Percentiles rank a stretch among this genome's conserved stretches.
These are phyloP conservation scores for Ophiosphaerella korrae DNA, from an alignment of 2,329 filamentous ascomycete species.

Conservation along the genomic window DNA sequence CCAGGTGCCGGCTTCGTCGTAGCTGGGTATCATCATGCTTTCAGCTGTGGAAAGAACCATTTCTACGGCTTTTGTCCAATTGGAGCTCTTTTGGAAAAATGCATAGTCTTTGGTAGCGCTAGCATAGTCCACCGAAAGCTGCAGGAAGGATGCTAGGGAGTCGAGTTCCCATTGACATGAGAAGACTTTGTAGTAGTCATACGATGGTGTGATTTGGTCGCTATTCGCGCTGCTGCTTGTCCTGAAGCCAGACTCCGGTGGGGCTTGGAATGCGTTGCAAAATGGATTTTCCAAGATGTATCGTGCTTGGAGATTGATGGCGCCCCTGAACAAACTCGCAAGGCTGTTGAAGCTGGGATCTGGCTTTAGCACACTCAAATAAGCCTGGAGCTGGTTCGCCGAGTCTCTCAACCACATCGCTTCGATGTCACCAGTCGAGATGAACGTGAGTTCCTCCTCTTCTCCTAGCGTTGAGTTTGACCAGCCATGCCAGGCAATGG, in stretches of 20 bases:
- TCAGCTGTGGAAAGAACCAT: constrained; percentile 50
- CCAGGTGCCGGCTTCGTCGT: constrained; percentile 52
- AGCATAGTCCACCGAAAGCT: constrained; percentile 55
- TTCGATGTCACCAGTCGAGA: constrained; percentile 64
- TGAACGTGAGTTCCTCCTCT: constrained; percentile 59
- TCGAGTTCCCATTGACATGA: constrained; percentile 61
- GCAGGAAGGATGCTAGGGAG: constrained; percentile 56
- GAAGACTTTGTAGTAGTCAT: constrained; percentile 53
- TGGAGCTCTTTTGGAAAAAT: constrained; percentile 52
- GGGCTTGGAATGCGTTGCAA: constrained; percentile 60
- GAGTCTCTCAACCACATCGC: constrained; percentile 61
- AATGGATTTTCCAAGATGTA: constrained; percentile 66
- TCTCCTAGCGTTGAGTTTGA: constrained; percentile 51
- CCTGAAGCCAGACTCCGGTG: constrained; percentile 51
- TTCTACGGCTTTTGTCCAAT: constrained; percentile 54
- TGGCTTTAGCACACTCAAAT: constrained; percentile 62
- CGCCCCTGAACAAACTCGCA: constrained; percentile 69
- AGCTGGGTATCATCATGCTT: constrained; percentile 55
- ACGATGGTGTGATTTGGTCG: constrained; percentile 52
- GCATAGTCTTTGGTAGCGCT: constrained; percentile 51
- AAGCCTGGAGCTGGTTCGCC: constrained; percentile 74
- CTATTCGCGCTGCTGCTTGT: constrained; percentile 44
- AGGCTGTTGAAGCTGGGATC: constrained; percentile 56
- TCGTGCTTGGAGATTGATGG: constrained; percentile 73
- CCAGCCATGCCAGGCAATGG: constrained; percentile 69